These are phyloP conservation scores for Colletotrichum agaves DNA, from an alignment of 2,329 filamentous ascomycete species.

Conservation along the genomic window DNA sequence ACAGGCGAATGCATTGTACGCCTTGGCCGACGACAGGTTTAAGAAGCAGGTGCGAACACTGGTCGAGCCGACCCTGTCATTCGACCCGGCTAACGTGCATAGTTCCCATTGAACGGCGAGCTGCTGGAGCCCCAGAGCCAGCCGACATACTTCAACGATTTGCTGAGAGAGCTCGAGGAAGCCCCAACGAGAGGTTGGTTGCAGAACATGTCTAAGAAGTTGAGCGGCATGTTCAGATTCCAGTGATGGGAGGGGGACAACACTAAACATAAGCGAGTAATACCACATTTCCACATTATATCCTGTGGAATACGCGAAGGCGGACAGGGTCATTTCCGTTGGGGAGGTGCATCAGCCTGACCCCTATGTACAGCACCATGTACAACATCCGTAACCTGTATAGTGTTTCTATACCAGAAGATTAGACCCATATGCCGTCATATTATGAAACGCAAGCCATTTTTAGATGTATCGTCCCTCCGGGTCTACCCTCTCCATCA, in stretches of 20 bases:
- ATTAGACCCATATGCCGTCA: constrained; percentile 19
- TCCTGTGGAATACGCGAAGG: not conserved
- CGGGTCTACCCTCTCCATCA: constrained; percentile 84
- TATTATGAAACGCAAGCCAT: constrained; percentile 5
- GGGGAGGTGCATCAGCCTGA: not conserved
- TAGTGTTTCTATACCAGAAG: constrained; percentile 35
- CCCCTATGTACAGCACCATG: constrained; percentile 33
- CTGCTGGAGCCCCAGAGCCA: constrained; percentile 70
- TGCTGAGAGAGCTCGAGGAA: constrained; percentile 71
- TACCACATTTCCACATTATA: not conserved
- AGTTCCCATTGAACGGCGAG: constrained; percentile 54
- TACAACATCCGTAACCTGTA: constrained; percentile 38
- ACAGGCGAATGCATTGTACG: constrained; percentile 69
- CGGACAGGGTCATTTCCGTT: not conserved
- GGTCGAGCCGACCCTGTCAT: not conserved
- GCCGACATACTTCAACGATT: constrained; percentile 70
- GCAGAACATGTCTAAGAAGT: constrained; percentile 61
- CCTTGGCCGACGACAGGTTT: constrained; percentile 69
- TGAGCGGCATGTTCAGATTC: constrained; percentile 70
- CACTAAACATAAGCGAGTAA: not conserved
- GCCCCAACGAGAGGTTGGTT: constrained; percentile 68
- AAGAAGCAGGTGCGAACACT: constrained; percentile 59
- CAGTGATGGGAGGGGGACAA: constrained; percentile 49
- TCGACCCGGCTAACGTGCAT: not conserved
- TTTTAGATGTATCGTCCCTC: constrained; percentile 81